A percentile compares a stretch with the other conserved stretches of the same genome.
Conservation (phyloP, 140 eudicot species). For the Oenanthe javanica region DNA sequence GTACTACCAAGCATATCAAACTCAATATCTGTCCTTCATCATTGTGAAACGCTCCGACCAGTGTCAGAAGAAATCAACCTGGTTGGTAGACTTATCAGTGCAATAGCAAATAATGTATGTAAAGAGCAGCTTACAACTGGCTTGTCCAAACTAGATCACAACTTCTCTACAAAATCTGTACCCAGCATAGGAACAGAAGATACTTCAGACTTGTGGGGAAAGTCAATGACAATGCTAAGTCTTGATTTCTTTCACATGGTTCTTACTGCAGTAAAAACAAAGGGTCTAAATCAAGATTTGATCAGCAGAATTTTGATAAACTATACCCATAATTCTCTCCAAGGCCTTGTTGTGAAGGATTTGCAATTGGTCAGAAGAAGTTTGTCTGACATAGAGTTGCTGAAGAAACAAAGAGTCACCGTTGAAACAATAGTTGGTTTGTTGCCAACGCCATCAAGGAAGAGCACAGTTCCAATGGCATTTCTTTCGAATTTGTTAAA, state of each 20-base stretch:
- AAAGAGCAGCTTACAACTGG: constrained; percentile 93
- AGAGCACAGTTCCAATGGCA: constrained; percentile 85
- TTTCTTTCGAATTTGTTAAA: constrained; percentile 86
- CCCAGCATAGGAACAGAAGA: constrained; percentile 34
- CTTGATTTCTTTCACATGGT: constrained; percentile 91
- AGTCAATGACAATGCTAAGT: constrained; percentile 40
- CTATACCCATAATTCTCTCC: constrained; percentile 79
- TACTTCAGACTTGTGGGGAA: constrained; percentile 87
- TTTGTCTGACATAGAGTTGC: constrained; percentile 50
- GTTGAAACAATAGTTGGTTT: constrained; percentile 76
- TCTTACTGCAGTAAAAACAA: constrained; percentile 60
- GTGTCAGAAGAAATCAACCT: constrained; percentile 69
- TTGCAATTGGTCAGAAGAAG: constrained; percentile 47
- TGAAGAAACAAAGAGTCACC: constrained; percentile 62
- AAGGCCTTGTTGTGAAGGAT: constrained; percentile 54
- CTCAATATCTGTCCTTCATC: constrained; percentile 70
- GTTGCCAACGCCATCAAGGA: constrained; percentile 76
- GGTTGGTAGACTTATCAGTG: constrained; percentile 49
- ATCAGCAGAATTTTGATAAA: constrained; percentile 72
- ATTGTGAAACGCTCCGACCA: constrained; percentile 67
- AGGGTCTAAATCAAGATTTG: constrained; percentile 83
- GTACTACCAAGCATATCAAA: constrained; percentile 64
- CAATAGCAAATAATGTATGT: constrained; percentile 76
- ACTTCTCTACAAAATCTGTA: constrained; percentile 38
- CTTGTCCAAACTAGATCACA: constrained; percentile 64